Evolutionary conservation across 2,329 filamentous ascomycete species (phyloP).

Genomic region (Aspergillus carbonarius): DNA sequence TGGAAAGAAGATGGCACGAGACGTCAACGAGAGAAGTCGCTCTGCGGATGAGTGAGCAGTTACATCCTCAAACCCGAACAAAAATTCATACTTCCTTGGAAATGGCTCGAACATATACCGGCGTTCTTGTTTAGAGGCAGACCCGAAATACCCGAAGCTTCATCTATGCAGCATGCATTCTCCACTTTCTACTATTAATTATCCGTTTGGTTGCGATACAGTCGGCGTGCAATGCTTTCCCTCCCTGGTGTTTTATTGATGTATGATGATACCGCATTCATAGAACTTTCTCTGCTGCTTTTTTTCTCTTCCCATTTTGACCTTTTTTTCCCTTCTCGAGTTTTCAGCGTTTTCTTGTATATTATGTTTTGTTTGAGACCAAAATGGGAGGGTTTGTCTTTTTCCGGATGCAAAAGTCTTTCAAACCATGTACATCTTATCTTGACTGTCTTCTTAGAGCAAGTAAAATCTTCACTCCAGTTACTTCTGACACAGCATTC

Average conservation of each 20-base stretch:
- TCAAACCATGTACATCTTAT: background rate
- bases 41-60: conserved; percentile 19
- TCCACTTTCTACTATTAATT: conserved; percentile 19
- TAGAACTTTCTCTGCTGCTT: conserved; percentile 15
- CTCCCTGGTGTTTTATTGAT: conserved; percentile 6
- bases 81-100: background rate
- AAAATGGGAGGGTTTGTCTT: background rate
- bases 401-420: background rate
- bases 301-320: background rate
- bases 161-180: conserved; percentile 8
- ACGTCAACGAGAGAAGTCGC: conserved; percentile 64
- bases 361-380: background rate
- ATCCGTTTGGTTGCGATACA: conserved; percentile 24
- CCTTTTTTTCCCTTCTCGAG: background rate
- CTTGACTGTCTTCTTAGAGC: background rate
- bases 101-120: background rate
- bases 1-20: conserved; percentile 81
- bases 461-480: background rate
- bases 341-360: background rate
- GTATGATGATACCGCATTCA: conserved; percentile 18
- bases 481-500: background rate
- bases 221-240: conserved; percentile 13
- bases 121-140: background rate
- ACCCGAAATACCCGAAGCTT: background rate
- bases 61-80: conserved; percentile 12